Evolutionary conservation across 352 stramenopile species (phyloP).

Genomic region (Globisporangium perplexum): DNA sequence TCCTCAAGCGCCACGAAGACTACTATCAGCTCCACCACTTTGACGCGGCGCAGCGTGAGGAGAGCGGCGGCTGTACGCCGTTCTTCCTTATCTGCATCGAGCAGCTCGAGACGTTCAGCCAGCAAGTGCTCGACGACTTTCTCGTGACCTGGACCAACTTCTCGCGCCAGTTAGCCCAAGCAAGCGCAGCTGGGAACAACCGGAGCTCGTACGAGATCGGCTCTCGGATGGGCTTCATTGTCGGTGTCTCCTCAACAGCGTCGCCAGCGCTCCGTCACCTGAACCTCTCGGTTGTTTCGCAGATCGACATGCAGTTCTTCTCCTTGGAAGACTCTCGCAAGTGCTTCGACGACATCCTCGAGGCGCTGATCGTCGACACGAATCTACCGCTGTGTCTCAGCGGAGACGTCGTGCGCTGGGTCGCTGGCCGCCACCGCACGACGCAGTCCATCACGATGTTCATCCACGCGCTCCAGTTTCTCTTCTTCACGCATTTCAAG

Average conservation of each 20-base stretch:
- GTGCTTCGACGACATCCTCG: slow-evolving; percentile 68
- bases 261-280: slow-evolving; percentile 65
- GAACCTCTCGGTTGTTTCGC: slow-evolving; percentile 38
- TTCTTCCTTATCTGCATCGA: slow-evolving; percentile 75
- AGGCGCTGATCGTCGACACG: slow-evolving; percentile 59
- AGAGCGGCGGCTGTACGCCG: slow-evolving; percentile 14
- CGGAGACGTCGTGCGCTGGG: slow-evolving; percentile 36
- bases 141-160: slow-evolving; percentile 69
- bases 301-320: slow-evolving; percentile 74
- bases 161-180: slow-evolving; percentile 6
- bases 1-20: slow-evolving; percentile 24
- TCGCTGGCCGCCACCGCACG: slow-evolving; percentile 40
- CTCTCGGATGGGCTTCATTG: slow-evolving; percentile 43
- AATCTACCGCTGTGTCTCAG: slow-evolving; percentile 51
- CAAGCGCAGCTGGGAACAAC: neutral
- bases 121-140: slow-evolving; percentile 59
- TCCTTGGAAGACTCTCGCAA: slow-evolving; percentile 70
- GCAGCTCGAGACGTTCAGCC: slow-evolving; percentile 58
- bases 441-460: slow-evolving; percentile 68
- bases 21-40: slow-evolving; percentile 27
- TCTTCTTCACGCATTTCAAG: slow-evolving; percentile 62
- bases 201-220: neutral
- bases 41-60: neutral
- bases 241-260: slow-evolving; percentile 62
- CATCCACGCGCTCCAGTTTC: slow-evolving; percentile 49